Base-by-base conservation (phyloP, 164 flowering plant genomes). In the Liquidambar formosana region DNA sequence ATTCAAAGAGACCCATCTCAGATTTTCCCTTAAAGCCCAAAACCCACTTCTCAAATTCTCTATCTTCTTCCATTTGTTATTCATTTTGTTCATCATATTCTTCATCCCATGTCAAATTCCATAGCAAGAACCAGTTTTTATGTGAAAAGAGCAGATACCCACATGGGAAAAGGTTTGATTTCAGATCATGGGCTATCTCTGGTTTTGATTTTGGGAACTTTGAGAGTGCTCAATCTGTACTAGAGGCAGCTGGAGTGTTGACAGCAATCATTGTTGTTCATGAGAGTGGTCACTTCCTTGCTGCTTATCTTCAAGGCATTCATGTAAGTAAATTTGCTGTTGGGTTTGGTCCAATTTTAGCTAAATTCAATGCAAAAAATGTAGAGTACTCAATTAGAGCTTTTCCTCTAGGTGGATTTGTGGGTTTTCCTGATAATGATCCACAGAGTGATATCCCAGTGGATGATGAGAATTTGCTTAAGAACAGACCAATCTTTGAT, bases 351-450 rank as follows among this genome's bases (percentile, higher is more conserved):
- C 98, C 99, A 25, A 77, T 93, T 66, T 80, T 96, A 72, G 99
- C 99, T 71, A 93, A 91, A 71, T 90, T 96, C 71, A 91, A 90
- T 79, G 73, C 95, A 1, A 87, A 91, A 0, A 93, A 93, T 73
- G 97, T 96, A 12, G 99, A 96, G 75, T 96, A 89, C 67, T 96
- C 99, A 3, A 49, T 96, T 73, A 88, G 99, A 68, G 97, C 99
- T 44, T 85, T 96, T 71, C 99, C 99, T n/a, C 81, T 96, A 23
- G 98, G 98, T 69, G 99, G 99, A 38, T 96, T 91, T 81, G 97
- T 91, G 67, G 99, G 91, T 5, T 96, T 93, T 79, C 99, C 99
- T 64, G 98, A 96, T 82, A 93, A 96, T 78, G 99, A 96, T 79
- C 96, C 99, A 0, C 92, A 96, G 14, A 93, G 95, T 70, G 92